phyloP scores from a whole-genome alignment of 805 yeast species.

The Wickerhamiella dianesei region DNA sequence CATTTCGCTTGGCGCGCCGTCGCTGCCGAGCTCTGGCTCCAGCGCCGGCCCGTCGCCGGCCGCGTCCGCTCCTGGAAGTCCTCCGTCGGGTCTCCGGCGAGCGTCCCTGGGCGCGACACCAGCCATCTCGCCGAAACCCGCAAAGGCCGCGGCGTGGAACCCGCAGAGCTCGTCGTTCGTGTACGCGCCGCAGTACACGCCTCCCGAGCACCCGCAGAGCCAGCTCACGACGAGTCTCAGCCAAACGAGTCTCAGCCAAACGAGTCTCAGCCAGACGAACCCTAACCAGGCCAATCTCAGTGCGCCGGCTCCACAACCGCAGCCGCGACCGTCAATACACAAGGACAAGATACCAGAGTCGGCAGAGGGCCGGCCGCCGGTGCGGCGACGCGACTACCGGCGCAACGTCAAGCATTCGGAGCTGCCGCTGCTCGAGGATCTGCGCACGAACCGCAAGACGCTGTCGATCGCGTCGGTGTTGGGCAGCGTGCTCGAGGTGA shows the following conservation, averaged over 20 bases:
- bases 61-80: not conserved
- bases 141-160: not conserved
- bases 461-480: conserved; percentile 59
- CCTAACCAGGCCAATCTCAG: too few relatives aligned
- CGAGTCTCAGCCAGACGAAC: too few relatives aligned
- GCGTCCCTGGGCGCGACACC: not conserved
- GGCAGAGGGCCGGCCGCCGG: not conserved
- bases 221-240: too few relatives aligned
- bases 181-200: not conserved
- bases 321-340: too few relatives aligned
- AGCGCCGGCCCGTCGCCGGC: not conserved
- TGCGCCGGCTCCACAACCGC: too few relatives aligned
- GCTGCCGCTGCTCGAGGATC: conserved; percentile 64
- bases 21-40: too few relatives aligned
- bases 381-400: not conserved
- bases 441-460: conserved; percentile 54
- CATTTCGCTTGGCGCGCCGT: too few relatives aligned
- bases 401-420: not conserved
- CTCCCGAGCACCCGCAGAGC: not conserved
- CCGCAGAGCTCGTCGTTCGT: not conserved
- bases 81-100: not conserved
- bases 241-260: too few relatives aligned
- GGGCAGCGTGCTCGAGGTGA: conserved; percentile 81
- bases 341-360: too few relatives aligned
- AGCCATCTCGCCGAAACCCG: not conserved